Conservation (phyloP, 2,329 filamentous ascomycete genomes). For the Salinomyces thailandicus region DNA sequence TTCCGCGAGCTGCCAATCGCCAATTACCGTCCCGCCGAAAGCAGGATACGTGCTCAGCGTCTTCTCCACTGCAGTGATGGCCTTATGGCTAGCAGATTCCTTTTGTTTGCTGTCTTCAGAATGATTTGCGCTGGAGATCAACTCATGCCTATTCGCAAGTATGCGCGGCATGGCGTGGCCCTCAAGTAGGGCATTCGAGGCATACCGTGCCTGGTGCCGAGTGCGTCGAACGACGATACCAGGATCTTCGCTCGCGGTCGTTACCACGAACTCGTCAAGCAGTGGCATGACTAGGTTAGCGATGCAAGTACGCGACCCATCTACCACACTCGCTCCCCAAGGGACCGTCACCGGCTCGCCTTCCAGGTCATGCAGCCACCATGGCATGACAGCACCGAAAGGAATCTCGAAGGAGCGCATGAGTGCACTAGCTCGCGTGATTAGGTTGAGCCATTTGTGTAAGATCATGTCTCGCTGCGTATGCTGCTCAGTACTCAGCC, state of each 20-base stretch:
- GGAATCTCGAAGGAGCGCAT: conserved; percentile 5
- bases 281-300: conserved; percentile 9
- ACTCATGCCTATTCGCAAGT: conserved; percentile 1
- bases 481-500: conserved; percentile 2
- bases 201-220: conserved; percentile 5
- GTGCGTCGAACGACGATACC: conserved; percentile 1
- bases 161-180: conserved; percentile 3
- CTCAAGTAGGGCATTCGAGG: neutral
- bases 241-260: conserved; percentile 7
- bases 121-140: no score
- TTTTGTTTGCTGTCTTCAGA: no score
- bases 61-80: no score
- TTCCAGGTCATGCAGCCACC: conserved; percentile 7
- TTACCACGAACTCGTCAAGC: conserved; percentile 9
- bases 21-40: conserved; percentile 7
- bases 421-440: conserved; percentile 3
- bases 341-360: conserved; percentile 6
- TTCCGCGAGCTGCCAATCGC: no score
- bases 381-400: conserved; percentile 9
- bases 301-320: conserved; percentile 3
- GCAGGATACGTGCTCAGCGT: conserved; percentile 1
- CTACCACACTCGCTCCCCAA: neutral
- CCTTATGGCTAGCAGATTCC: no score
- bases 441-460: conserved; percentile 6
- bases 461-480: conserved; percentile 5